Evolutionary conservation across 2,329 filamentous ascomycete species (phyloP).

Genomic region (Amesomyces nigricolor): DNA sequence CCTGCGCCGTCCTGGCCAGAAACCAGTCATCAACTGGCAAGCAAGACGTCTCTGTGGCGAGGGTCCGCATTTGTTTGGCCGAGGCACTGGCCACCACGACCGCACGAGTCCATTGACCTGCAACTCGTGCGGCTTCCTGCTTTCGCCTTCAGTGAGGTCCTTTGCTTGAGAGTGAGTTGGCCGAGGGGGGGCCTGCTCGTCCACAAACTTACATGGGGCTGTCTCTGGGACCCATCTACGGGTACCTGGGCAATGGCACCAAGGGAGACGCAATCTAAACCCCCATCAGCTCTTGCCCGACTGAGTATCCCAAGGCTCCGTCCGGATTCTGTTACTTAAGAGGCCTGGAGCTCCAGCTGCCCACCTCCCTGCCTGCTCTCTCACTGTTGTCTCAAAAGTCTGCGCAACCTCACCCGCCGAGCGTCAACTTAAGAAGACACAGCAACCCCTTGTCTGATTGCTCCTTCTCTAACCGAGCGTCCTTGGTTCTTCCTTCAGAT

Average conservation of each 20-base stretch:
- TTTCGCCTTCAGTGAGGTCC: constrained; percentile 29
- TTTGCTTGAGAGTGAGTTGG: constrained; percentile 23
- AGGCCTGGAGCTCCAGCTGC: constrained; percentile 28
- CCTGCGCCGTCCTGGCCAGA: neutral
- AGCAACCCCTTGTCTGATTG: constrained; percentile 16
- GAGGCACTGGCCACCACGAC: constrained; percentile 12
- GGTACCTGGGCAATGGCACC: constrained; percentile 17
- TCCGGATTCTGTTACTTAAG: constrained; percentile 24
- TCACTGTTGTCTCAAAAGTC: constrained; percentile 40
- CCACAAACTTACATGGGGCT: constrained; percentile 22
- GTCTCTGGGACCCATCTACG: constrained; percentile 14
- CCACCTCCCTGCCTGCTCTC: constrained; percentile 34
- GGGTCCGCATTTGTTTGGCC: constrained; percentile 19
- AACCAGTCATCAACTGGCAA: neutral
- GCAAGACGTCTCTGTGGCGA: constrained; percentile 13
- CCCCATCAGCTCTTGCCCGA: constrained; percentile 20
- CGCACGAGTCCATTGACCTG: constrained; percentile 24
- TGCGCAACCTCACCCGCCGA: constrained; percentile 34
- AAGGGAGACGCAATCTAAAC: constrained; percentile 21
- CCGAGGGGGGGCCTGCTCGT: constrained; percentile 12
- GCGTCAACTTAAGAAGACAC: constrained; percentile 23
- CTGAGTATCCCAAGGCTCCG: constrained; percentile 20
- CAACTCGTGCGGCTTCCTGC: constrained; percentile 33
- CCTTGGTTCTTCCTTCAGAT: constrained; percentile 3
- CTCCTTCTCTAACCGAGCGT: constrained; percentile 4